Evolutionary conservation across 2,329 filamentous ascomycete species (phyloP), one percentile per base, ranked within the genome.

Genomic region (Monascus ruber): DNA sequence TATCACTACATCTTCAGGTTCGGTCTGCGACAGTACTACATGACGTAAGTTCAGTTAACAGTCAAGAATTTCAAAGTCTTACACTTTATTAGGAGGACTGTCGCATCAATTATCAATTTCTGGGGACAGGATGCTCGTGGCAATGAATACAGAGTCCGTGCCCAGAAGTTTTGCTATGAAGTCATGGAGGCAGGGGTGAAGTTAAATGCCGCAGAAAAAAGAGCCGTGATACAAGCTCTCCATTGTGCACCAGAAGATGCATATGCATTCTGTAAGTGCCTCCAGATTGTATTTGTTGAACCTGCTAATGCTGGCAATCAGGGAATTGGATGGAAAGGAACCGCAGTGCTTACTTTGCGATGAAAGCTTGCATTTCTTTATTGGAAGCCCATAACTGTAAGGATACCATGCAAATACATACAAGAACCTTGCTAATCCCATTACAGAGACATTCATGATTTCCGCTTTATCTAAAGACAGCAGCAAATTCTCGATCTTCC

Each of bases 1-100:
- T 52, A 51, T 34, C 49, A 53, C 35, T 48, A 42, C 34, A 46
- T 48, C 36, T 51, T 55, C 43, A 47, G 50, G 34, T 43, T 44
- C 37, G 53, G 50, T n/a, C 45, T 56, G 25, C 45, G 47, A 8
- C 40, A 56, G 37, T 55, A 51, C 33, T 55, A 49, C 39, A 46
- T 48, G 42, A 53, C 46, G 54, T 56, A 43, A 41, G 52, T 44
- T 35, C 28, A 29, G 10, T 8, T 32, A 5, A 33, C 24, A 6
- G 26, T 4, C 37, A 7, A 34, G 17, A 17, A 37, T 36, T 32
- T 34, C 9, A 29, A 35, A 25, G 6, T 31, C 43, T 17, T 35
- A 38, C 31, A 47, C 29, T 24, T 31, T 29, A 5, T 10, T 27
- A 52, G 49, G 7, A 49, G 44, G 32, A 34, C 39, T 34, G 40